These are phyloP conservation scores for Calonectria pseudoturangicola DNA, from an alignment of 2,329 filamentous ascomycete species.

Conservation along the genomic window DNA sequence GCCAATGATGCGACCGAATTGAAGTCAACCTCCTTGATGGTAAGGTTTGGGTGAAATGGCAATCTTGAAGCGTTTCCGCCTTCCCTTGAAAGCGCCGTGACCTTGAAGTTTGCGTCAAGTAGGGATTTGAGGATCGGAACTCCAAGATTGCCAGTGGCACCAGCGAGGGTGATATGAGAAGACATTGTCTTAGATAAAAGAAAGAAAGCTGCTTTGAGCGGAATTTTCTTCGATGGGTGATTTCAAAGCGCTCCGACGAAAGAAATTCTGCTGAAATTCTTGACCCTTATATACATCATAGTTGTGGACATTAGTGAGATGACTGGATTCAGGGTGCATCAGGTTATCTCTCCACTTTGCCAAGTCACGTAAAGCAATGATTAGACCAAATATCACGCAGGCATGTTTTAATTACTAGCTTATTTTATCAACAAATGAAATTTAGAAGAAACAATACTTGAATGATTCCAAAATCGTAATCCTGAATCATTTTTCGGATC, in stretches of 20 bases:
- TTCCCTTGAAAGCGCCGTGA: background rate
- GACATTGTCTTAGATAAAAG: background rate
- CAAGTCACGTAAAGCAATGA: too few species aligned
- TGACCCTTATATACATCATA: background rate
- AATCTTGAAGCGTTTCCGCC: background rate
- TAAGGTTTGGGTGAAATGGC: background rate
- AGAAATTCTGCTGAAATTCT: background rate
- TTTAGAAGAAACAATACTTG: too few species aligned
- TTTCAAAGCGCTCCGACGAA: background rate
- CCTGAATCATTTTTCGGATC: too few species aligned
- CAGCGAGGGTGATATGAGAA: background rate
- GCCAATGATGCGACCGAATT: background rate
- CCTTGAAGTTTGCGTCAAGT: background rate
- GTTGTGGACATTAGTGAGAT: background rate
- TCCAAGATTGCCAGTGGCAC: slow-evolving; percentile 3
- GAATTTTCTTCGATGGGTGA: background rate
- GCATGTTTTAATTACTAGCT: too few species aligned
- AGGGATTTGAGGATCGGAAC: background rate
- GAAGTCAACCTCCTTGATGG: background rate
- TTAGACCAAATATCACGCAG: too few species aligned
- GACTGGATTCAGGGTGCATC: background rate
- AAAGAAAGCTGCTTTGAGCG: background rate
- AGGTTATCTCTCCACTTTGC: too few species aligned
- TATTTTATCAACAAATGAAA: too few species aligned
- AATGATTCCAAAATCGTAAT: too few species aligned